These are phyloP conservation scores for Daldinia bambusicola DNA, from an alignment of 495 filamentous ascomycete genomes.

Conservation along the genomic window DNA sequence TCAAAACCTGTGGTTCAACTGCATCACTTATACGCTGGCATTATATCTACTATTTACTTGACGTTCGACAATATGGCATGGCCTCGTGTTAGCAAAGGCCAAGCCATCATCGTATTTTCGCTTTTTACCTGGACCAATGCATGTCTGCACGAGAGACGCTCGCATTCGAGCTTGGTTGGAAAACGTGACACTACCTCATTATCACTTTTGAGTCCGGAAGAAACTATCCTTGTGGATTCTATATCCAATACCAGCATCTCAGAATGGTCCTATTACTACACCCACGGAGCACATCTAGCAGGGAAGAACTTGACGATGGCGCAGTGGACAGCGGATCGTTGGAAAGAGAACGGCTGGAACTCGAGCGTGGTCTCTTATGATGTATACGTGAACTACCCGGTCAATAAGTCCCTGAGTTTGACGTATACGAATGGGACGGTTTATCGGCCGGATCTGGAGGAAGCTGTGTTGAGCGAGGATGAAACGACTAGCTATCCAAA, in stretches of 20 bases:
- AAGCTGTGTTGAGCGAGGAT: constrained; percentile 81
- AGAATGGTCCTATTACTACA: constrained; percentile 53
- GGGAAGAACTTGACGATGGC: constrained; percentile 59
- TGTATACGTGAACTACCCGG: constrained; percentile 84
- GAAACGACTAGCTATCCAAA: constrained; percentile 72
- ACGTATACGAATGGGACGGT: constrained; percentile 62
- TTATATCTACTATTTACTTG: background rate
- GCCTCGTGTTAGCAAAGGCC: background rate
- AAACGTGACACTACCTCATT: constrained; percentile 45
- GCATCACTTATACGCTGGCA: too few species aligned
- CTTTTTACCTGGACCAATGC: constrained; percentile 25
- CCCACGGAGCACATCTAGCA: constrained; percentile 52
- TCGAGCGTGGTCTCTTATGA: constrained; percentile 79
- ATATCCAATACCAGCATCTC: constrained; percentile 46
- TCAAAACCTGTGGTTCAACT: background rate
- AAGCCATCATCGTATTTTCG: background rate
- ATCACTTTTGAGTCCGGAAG: constrained; percentile 38
- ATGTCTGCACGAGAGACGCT: constrained; percentile 34
- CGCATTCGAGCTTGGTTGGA: constrained; percentile 15
- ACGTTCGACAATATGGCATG: background rate
- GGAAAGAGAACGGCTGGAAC: constrained; percentile 77
- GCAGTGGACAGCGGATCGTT: constrained; percentile 81
- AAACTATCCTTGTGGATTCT: constrained; percentile 40
- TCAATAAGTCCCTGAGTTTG: constrained; percentile 75
- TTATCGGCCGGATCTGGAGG: constrained; percentile 77